Evolutionary conservation across 805 yeast genomes (phyloP).

Genomic region (Myxozyma vanderwaltii): DNA sequence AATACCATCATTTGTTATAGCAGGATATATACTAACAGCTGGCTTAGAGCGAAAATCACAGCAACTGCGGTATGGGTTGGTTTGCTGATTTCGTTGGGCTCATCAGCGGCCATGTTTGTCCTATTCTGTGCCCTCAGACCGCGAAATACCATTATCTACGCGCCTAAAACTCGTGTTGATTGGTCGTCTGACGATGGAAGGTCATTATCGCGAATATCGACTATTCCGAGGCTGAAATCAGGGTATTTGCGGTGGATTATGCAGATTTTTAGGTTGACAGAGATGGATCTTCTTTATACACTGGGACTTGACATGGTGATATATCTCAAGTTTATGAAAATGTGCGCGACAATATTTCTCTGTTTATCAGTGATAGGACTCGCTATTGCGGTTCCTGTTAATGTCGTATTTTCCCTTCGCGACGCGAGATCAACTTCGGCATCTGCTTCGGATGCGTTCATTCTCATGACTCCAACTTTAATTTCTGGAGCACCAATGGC

Average conservation of each 20-base stretch:
- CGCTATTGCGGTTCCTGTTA: slow-evolving; percentile 44
- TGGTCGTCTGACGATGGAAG: not conserved
- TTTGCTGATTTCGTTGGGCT: slow-evolving; percentile 42
- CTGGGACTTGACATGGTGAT: slow-evolving; percentile 45
- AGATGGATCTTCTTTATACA: slow-evolving; percentile 36
- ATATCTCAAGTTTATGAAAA: slow-evolving; percentile 39
- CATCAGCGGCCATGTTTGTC: slow-evolving; percentile 37
- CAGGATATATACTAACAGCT: not conserved
- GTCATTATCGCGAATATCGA: slow-evolving; percentile 6
- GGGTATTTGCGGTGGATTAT: slow-evolving; percentile 37
- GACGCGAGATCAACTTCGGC: slow-evolving; percentile 27
- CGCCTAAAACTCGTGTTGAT: slow-evolving; percentile 37
- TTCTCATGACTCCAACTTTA: slow-evolving; percentile 44
- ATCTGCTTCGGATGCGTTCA: slow-evolving; percentile 40
- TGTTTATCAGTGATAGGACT: slow-evolving; percentile 41
- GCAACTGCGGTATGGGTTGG: slow-evolving; percentile 45
- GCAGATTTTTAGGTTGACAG: slow-evolving; percentile 33
- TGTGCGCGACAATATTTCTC: slow-evolving; percentile 42
- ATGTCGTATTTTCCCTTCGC: slow-evolving; percentile 41
- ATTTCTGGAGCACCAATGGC: slow-evolving; percentile 40
- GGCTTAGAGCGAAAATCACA: slow-evolving; percentile 32
- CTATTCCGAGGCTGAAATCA: slow-evolving; percentile 32
- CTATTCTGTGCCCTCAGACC: slow-evolving; percentile 42
- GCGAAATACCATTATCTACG: slow-evolving; percentile 40
- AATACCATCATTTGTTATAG: not conserved